Conservation (phyloP, 345 rosid species). For the Euclidium syriacum region DNA sequence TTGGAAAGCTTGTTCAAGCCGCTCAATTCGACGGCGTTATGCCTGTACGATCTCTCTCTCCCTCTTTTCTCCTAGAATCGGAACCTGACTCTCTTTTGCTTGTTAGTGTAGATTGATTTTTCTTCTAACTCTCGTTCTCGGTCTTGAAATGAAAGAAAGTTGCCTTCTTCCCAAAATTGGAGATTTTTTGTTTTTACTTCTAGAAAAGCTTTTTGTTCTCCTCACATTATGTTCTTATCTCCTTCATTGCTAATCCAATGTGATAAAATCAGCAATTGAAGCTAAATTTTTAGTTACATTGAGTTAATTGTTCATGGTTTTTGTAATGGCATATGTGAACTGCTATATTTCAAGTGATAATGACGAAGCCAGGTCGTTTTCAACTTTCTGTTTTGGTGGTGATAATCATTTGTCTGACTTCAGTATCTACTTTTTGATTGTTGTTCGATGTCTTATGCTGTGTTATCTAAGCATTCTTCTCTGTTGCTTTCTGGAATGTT, state of each 20-base stretch:
- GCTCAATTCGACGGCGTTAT: constrained; percentile 88
- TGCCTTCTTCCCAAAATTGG: neutral
- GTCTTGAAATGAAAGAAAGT: neutral
- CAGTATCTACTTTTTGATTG: neutral
- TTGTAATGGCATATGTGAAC: neutral
- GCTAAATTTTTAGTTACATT: neutral
- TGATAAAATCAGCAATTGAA: neutral
- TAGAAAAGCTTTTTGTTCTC: neutral
- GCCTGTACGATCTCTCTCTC: constrained; percentile 47
- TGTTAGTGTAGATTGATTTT: neutral
- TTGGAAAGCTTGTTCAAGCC: constrained; percentile 86
- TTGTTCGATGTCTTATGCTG: neutral
- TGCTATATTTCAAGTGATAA: neutral
- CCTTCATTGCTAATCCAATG: neutral
- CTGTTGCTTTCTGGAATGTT: neutral
- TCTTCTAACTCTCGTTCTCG: neutral
- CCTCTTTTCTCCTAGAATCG: neutral
- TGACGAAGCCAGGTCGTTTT: neutral
- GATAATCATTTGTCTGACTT: neutral
- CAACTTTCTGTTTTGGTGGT: neutral
- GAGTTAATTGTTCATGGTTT: neutral
- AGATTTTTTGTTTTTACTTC: neutral
- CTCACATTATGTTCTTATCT: neutral
- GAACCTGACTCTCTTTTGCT: neutral
- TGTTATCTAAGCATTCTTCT: too few species aligned